Conservation (phyloP, 768 basidiomycete species). For the Tephrocybe sp. region DNA sequence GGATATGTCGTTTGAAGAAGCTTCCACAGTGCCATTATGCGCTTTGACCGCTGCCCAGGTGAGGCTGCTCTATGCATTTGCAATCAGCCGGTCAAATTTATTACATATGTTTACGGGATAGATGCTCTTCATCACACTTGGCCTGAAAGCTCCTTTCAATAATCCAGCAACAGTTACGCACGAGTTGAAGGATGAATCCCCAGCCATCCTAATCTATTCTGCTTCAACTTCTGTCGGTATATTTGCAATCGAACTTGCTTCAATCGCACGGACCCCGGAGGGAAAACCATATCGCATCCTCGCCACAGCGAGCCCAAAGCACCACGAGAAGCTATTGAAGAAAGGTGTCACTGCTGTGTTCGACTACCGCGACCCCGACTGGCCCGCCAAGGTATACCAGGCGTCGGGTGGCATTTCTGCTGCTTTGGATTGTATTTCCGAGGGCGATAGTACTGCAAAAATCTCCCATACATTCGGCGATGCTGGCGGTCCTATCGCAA, state of each 20-base stretch:
- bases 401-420: constrained; percentile 25
- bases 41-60: constrained; percentile 32
- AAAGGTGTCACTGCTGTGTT: constrained; percentile 27
- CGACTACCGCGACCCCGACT: constrained; percentile 29
- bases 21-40: constrained; percentile 29
- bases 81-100: too few relatives aligned
- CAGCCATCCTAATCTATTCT: constrained; percentile 29
- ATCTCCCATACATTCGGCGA: constrained; percentile 27
- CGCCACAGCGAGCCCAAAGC: constrained; percentile 27
- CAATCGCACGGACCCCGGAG: constrained; percentile 19
- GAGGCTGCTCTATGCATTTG: too few relatives aligned
- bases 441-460: constrained; percentile 25
- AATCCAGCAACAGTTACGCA: constrained; percentile 13
- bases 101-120: too few relatives aligned
- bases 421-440: constrained; percentile 33
- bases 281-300: constrained; percentile 25
- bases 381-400: constrained; percentile 25
- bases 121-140: constrained; percentile 31
- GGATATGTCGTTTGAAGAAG: constrained; percentile 28
- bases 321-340: constrained; percentile 24
- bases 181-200: constrained; percentile 11
- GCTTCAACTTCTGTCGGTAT: constrained; percentile 31
- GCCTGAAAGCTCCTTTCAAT: constrained; percentile 26
- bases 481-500: constrained; percentile 27
- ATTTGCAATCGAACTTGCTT: constrained; percentile 26